Base-by-base conservation (phyloP, 495 filamentous ascomycete genomes). In the Aspergillus wentii region DNA sequence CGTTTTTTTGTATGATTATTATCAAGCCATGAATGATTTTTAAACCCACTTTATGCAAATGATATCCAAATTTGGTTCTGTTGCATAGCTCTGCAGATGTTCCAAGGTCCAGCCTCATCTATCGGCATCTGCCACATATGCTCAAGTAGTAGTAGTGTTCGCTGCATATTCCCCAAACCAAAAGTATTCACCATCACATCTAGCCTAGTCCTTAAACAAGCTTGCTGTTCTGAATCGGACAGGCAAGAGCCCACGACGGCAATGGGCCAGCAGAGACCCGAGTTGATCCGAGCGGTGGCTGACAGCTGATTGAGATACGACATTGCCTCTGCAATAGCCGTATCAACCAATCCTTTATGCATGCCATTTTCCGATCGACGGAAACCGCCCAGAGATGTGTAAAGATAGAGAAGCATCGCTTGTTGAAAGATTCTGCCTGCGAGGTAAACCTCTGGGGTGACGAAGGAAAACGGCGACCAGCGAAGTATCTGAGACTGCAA, bases 1-100 rank as follows among this genome's bases (percentile, higher is more conserved):
- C 35, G 43, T 25, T 30, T 14, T 43, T 22, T 17, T 48, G 40
- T 48, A 48, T 42, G 41, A 43, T 13, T 49, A 40, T 15, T 23
- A 10, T n/a, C n/a, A n/a, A n/a, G n/a, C 8, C 19, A 8, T 23
- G 18, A 19, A 18, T 19, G 17, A 9, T 34, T 19, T 34, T 20
- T 34, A 21, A 34, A 34, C 17, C 31, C 9, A 26, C n/a, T n/a
- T 59, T 39, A 65, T 8, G 61, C 61, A 31, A 65, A 65, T 17
- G 61, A 65, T n/a, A 65, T 65, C 56, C 61, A 62, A 17, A 62
- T 65, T 37, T 65, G 58, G 7, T 62, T 54, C 27, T 52, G 35
- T 33, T 62, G 53, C 61, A 65, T 65, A 11, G 59, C 56, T 1
- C 57, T 59, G 37, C 56, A 65, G 13, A 65, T 65, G 42, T 62